phyloP scores from a whole-genome alignment of 2,329 filamentous ascomycete genomes.

The Fusarium buxicola region DNA sequence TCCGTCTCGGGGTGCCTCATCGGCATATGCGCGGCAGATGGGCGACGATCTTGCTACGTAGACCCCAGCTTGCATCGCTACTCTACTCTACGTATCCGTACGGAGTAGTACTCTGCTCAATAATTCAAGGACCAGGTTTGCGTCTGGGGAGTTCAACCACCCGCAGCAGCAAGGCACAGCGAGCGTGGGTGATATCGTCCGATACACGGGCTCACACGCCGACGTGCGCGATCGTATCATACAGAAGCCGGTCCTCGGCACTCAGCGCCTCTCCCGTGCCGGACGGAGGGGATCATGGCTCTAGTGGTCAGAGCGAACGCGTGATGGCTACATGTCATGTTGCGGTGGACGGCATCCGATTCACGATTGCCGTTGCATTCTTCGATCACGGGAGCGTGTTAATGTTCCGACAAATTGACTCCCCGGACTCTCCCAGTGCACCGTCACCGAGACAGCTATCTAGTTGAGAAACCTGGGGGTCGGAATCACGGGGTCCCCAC shows the following conservation, averaged over 20 bases:
- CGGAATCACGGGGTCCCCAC: conserved; percentile 26
- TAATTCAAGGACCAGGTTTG: conserved; percentile 6
- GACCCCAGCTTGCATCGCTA: conserved; percentile 27
- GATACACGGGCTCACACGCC: conserved; percentile 30
- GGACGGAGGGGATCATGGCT: conserved; percentile 12
- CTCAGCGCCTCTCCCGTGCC: conserved; percentile 18
- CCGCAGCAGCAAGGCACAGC: conserved; percentile 6
- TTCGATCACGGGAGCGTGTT: conserved; percentile 1
- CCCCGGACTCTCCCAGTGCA: conserved; percentile 1
- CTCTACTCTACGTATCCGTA: no score
- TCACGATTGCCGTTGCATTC: conserved; percentile 16
- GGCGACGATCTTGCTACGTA: conserved; percentile 43
- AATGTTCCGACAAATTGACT: conserved; percentile 7
- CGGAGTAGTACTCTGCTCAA: no score
- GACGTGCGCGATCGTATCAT: conserved; percentile 38
- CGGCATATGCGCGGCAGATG: conserved; percentile 48
- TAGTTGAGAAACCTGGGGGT: conserved; percentile 13
- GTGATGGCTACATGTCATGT: conserved; percentile 33
- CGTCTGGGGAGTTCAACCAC: conserved; percentile 27
- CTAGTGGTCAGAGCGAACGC: conserved; percentile 30
- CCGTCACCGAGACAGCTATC: not conserved
- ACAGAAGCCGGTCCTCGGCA: conserved; percentile 33
- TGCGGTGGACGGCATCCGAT: conserved; percentile 13
- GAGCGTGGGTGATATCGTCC: conserved; percentile 29
- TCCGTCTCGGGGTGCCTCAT: conserved; percentile 41